Conservation (phyloP, 208 protist genomes). For the Naegleria lovaniensis region DNA sequence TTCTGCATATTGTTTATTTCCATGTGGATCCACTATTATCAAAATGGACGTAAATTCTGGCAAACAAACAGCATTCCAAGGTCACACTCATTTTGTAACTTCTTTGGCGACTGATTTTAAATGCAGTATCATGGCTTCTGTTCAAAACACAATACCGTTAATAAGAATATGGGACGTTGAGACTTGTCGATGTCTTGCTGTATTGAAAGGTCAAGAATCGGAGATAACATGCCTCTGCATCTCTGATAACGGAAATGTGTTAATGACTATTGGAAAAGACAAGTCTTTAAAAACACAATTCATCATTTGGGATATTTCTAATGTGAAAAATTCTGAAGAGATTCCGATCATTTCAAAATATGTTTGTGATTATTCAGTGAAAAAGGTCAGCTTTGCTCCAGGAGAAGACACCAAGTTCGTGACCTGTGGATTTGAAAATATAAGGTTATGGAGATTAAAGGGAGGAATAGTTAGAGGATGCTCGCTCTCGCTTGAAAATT, state of each 20-base stretch:
- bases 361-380: not conserved
- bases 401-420: constrained; percentile 2
- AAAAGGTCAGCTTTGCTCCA: constrained; percentile 3
- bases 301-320: constrained; percentile 28
- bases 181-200: not conserved
- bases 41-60: not conserved
- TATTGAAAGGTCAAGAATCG: not conserved
- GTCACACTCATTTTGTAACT: not conserved
- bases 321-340: not conserved
- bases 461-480: constrained; percentile 8
- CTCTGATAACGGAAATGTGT: not conserved
- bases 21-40: not conserved
- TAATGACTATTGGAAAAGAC: constrained; percentile 15
- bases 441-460: constrained; percentile 27
- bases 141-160: not conserved
- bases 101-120: not conserved
- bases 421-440: not conserved
- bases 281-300: constrained; percentile 8
- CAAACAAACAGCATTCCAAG: not conserved
- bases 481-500: not conserved
- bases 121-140: not conserved
- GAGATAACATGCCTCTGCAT: not conserved
- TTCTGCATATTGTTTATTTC: not conserved
- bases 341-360: not conserved
- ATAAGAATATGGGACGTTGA: constrained; percentile 25